phyloP scores from a whole-genome alignment of 768 basidiomycete genomes.

The Pisolithus tinctorius region DNA sequence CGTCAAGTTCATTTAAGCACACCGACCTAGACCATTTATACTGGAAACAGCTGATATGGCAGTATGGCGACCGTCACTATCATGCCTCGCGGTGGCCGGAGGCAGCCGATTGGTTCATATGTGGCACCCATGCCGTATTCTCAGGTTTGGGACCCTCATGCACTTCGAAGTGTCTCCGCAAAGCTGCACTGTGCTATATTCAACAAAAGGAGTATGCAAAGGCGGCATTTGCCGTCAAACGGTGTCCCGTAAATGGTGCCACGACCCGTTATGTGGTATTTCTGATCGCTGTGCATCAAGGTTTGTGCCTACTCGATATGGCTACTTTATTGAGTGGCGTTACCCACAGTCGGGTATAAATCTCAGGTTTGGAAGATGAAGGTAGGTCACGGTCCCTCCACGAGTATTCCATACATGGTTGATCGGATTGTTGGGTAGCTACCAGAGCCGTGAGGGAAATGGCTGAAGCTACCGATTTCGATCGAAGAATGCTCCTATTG shows the following conservation, averaged over 20 bases:
- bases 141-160: conserved; percentile 43
- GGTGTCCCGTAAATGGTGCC: conserved; percentile 69
- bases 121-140: conserved; percentile 65
- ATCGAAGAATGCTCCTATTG: conserved; percentile 78
- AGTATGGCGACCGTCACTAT: conserved; percentile 77
- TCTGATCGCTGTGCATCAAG: conserved; percentile 73
- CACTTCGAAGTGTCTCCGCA: conserved; percentile 69
- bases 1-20: conserved; percentile 11
- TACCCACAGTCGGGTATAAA: conserved; percentile 12
- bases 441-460: conserved; percentile 61
- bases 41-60: conserved; percentile 65
- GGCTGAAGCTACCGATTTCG: conserved; percentile 69
- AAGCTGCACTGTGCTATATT: conserved; percentile 79
- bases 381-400: conserved; percentile 36
- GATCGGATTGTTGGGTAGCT: conserved; percentile 34
- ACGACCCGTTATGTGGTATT: conserved; percentile 73
- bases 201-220: conserved; percentile 67
- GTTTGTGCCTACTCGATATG: conserved; percentile 34
- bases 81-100: conserved; percentile 63
- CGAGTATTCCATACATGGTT: conserved; percentile 8
- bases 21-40: conserved; percentile 9
- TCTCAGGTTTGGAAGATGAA: conserved; percentile 72
- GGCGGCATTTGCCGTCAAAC: conserved; percentile 64
- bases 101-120: conserved; percentile 79
- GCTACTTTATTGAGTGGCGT: conserved; percentile 9